A percentile compares a stretch with the other conserved stretches of the same genome.
Conservation (phyloP, 306 rosid species). For the Boehmeria nivea region DNA sequence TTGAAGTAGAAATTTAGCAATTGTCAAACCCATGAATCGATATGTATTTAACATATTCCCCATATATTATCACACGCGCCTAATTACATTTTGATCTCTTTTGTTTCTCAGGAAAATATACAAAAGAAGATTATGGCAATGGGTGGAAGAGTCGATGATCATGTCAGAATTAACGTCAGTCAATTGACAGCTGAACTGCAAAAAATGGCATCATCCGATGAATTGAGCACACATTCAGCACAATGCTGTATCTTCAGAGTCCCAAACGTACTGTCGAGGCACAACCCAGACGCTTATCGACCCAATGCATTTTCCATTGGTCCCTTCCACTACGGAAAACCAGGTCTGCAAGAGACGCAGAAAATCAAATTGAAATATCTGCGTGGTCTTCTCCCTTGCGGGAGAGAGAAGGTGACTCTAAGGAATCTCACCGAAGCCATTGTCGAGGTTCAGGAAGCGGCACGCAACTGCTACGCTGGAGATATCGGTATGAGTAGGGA, state of each 20-base stretch:
- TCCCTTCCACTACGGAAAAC: background rate
- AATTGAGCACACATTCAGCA: too few species aligned
- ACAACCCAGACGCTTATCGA: background rate
- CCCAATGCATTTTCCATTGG: slow-evolving; percentile 16
- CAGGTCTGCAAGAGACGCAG: background rate
- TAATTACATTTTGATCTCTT: too few species aligned
- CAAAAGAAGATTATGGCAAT: too few species aligned
- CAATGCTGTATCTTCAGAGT: slow-evolving; percentile 23
- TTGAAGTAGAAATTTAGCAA: too few species aligned
- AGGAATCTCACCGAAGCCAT: background rate
- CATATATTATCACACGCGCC: too few species aligned
- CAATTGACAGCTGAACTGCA: too few species aligned
- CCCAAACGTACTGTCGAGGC: background rate
- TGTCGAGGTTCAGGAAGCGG: background rate
- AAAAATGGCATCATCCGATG: too few species aligned
- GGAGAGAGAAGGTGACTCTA: background rate
- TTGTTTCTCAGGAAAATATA: too few species aligned
- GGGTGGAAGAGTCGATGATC: too few species aligned
- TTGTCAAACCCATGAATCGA: too few species aligned
- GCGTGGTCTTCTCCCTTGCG: background rate
- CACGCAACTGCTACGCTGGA: background rate
- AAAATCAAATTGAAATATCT: slow-evolving; percentile 11
- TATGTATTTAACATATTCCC: too few species aligned
- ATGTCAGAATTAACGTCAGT: too few species aligned
- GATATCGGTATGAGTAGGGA: background rate